Evolutionary conservation across 495 filamentous ascomycete genomes (phyloP), one percentile per base, ranked within the genome.

Genomic region (Aspergillus asperescens): DNA sequence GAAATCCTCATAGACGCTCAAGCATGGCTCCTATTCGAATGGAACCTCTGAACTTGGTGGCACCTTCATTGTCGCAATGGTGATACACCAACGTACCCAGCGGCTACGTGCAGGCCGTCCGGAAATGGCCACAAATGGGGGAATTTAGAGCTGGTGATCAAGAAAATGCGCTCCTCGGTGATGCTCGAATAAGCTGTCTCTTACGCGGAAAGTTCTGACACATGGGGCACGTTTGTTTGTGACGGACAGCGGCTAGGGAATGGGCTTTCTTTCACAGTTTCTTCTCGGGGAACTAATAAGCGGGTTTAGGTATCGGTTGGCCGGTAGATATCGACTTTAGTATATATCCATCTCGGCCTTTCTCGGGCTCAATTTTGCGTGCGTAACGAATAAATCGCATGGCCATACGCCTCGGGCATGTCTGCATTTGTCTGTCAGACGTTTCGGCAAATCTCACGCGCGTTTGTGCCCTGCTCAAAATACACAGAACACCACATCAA

Each of bases 41-140:
- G 18, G 19, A 22, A 35, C 19, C 23, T 41, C 29, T 13, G 45
- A 28, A 6, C 28, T 20, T 16, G 18, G 50, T 52, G 23, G n/a
- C 31, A 38, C 38, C 42, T 32, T 50, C 37, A 25, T 20, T 52
- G 42, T 32, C 28, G 29, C 54, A 39, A 34, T 9, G 16, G 59
- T 62, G 41, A 44, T 55, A 62, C 59, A 58, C 58, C 56, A 57
- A 59, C 60, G 60, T 55, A 62, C 56, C 34, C 51, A 52, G 56
- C 60, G 56, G 60, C 54, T 62, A 59, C 47, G 24, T 57, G 57
- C 60, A 62, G 47, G 12, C 53, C 48, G 18, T 41, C 52, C 55
- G 53, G 57, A 59, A 52, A 43, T 24, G 45, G 50, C 56, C 54
- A 59, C 56, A 51, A 59, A 59, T 62, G 46, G 56, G 54, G 51